Evolutionary conservation across 257 asterid genomes (phyloP), one percentile per base, ranked within the genome.

Genomic region (Nicotiana obtusifolia): DNA sequence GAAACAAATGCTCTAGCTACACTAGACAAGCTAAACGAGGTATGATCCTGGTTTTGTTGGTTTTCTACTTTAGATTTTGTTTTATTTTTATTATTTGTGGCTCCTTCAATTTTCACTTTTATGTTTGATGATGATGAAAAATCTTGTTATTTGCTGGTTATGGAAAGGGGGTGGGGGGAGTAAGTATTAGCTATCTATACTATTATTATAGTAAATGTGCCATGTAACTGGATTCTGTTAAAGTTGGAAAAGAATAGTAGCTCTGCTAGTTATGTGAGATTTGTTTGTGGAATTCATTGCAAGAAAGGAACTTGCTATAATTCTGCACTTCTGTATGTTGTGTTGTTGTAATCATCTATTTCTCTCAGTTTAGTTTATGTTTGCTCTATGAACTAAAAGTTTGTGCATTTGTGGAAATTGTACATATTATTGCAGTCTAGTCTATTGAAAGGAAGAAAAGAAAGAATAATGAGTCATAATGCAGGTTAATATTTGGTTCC

Each of bases 21-120:
- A 71, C 81, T 92, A 44, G 97, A 91, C 86, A 92, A 92, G 90
- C 76, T 92, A 71, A 91, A 88, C 37, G 97, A 92, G 97, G 97
- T 91, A 85, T 64, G 76, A 78, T 88, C 60, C 52, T 80, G 31
- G 16, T 24, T 15, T 41, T 64, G n/a, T 13, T 26, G 56, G 56
- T 35, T 22, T 64, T 79, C 9, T 24, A 13, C 26, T 79, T 13
- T n/a, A 28, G 31, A 64, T 61, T 61, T 82, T 64, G 20, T 57
- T 76, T 44, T 5, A 41, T 20, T 66, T 71, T 30, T 30, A 16
- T 44, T 22, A 30, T 20, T 13, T 52, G 57, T 52, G 57, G 17
- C 1, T 52, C 57, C 13, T 52, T 71, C 78, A 6, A 22, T 5
- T n/a, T 71, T 71, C 47, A 44, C 60, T 44, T 44, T 6, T 71